phyloP scores from a whole-genome alignment of 2,329 filamentous ascomycete species.

The Chaetomium strumarium region DNA sequence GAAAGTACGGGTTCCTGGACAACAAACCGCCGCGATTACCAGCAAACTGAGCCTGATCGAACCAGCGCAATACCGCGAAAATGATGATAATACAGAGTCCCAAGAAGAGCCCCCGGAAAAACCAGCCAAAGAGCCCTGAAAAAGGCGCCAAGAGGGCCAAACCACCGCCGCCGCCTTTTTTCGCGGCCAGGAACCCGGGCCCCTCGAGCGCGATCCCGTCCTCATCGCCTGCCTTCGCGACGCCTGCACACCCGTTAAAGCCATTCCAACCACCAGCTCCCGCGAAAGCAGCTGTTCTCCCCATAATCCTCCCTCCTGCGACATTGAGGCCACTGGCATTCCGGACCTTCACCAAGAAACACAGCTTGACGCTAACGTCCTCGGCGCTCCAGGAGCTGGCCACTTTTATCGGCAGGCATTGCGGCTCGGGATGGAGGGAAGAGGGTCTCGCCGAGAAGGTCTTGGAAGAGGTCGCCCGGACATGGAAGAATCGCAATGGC shows the following conservation, averaged over 20 bases:
- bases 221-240: conserved; percentile 85
- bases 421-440: conserved; percentile 93
- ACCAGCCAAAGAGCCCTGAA: conserved; percentile 24
- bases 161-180: conserved; percentile 34
- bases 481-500: conserved; percentile 85
- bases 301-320: conserved; percentile 81
- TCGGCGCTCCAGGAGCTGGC: conserved; percentile 80
- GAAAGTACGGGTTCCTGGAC: neutral
- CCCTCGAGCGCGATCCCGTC: conserved; percentile 61
- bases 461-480: conserved; percentile 82
- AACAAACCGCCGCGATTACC: neutral
- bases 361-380: conserved; percentile 87
- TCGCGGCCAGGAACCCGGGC: conserved; percentile 32
- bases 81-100: conserved; percentile 26
- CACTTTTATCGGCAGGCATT: conserved; percentile 85
- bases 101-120: conserved; percentile 19
- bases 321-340: conserved; percentile 88
- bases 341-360: conserved; percentile 93
- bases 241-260: conserved; percentile 72
- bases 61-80: conserved; percentile 3
- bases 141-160: conserved; percentile 26
- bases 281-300: conserved; percentile 61
- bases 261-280: conserved; percentile 51
- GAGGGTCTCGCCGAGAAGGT: conserved; percentile 89
- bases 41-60: neutral